Conservation (phyloP, 345 rosid species). For the Populus ilicifolia region DNA sequence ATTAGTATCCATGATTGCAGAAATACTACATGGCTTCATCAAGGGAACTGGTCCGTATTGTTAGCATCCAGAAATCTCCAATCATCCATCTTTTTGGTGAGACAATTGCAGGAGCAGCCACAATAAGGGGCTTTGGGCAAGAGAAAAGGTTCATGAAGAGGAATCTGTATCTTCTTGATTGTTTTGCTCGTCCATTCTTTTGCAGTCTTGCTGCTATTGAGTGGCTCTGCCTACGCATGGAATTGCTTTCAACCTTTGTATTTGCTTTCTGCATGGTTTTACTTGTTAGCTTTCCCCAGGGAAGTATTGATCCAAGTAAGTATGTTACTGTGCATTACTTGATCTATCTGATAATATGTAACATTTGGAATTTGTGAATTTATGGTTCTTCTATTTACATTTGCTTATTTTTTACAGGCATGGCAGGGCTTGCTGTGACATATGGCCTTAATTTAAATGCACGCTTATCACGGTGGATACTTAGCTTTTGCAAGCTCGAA, state of each 20-base stretch:
- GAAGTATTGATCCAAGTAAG: slow-evolving; percentile 98
- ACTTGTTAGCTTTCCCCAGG: slow-evolving; percentile 94
- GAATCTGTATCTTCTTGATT: slow-evolving; percentile 96
- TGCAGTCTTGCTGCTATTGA: slow-evolving; percentile 96
- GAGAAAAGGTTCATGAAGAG: slow-evolving; percentile 97
- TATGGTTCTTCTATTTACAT: slow-evolving; percentile 14
- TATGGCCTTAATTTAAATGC: slow-evolving; percentile 98
- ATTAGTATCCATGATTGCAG: slow-evolving; percentile 39
- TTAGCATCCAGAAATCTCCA: slow-evolving; percentile 99
- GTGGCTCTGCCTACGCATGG: slow-evolving; percentile 99
- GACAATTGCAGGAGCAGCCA: slow-evolving; percentile 98
- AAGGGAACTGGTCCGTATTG: slow-evolving; percentile 95
- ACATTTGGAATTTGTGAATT: not conserved
- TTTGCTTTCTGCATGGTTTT: slow-evolving; percentile 98
- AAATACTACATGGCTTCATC: slow-evolving; percentile 99
- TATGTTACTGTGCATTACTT: slow-evolving; percentile 6
- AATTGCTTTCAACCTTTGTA: slow-evolving; percentile 86
- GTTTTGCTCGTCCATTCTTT: slow-evolving; percentile 97
- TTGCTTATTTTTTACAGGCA: slow-evolving; percentile 48
- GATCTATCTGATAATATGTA: not conserved
- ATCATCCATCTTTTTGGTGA: slow-evolving; percentile 94
- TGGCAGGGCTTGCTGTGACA: slow-evolving; percentile 99
- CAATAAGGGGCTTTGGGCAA: slow-evolving; percentile 98
- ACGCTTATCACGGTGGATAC: slow-evolving; percentile 96
- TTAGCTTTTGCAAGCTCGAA: slow-evolving; percentile 99